Base-by-base conservation (phyloP, 116 monocot genomes). In the Zostera marina region DNA sequence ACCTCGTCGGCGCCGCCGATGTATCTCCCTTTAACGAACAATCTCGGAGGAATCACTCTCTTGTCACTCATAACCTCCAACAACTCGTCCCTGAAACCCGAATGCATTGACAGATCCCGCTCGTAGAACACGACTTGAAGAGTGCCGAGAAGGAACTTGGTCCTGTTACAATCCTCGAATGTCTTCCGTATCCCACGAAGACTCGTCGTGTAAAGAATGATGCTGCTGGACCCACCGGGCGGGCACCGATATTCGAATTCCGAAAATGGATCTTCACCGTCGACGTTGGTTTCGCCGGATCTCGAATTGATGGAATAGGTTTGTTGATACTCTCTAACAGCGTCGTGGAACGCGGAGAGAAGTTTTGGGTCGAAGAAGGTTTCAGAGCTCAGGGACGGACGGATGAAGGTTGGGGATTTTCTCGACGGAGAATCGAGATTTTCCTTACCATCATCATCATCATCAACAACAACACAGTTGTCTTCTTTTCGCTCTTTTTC, bases 171-270 rank as follows among this genome's bases (percentile, higher is more conserved):
- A 40, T 85, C 90, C 66, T 96, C 82, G 69, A 85, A 96, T 2
- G 96, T 96, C 72, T 85, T 85, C 60, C 96, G 61, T 4, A 96
- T 66, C 13, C 89, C 85, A 5, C 80, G 66, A 4, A 96, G 70
- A 61, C 74, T 83, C 4, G 96, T 96, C 7, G 96, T 85, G 73
- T 96, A 96, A 9, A 96, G 63, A 15, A 96, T 62, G 39, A 85
- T 69, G 0, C 69, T 41, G 8, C 58, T 78, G 2, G 10, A 61
- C 0, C 85, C 82, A 1, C 77, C 82, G 0, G 88, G 84, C 0
- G 88, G 93, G 53, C 73, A 77, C 54, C 67, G 68, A 19, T 68
- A 62, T 5, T 79, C 70, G 54, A 83, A 87, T 42, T 38, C 76
- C n/a, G 11, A 11, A 12, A 77, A 51, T 2, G 72, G 63, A n/a